Conservation (phyloP, 371 early-diverging fungal genomes). For the Saksenaea vasiformis region DNA sequence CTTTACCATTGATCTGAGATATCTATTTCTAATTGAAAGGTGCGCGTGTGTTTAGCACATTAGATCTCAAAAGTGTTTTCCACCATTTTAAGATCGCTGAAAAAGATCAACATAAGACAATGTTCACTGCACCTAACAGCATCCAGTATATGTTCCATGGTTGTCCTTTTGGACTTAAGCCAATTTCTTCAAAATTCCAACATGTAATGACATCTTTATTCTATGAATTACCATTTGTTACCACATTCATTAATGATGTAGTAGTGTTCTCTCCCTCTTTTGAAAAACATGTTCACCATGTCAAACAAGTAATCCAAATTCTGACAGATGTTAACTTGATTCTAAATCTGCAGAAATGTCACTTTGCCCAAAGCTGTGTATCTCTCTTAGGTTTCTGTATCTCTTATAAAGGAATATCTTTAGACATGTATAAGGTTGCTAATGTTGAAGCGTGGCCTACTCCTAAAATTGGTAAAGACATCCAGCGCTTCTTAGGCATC, state of each 20-base stretch:
- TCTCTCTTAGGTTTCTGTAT: conserved; percentile 21
- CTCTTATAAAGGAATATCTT: conserved; percentile 3
- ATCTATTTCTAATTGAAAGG: no score
- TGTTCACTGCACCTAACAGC: no score
- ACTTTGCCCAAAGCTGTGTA: conserved; percentile 15
- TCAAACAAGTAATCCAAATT: conserved; percentile 6
- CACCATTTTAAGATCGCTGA: no score
- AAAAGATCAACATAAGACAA: no score
- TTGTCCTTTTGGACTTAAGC: no score
- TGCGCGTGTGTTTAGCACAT: no score
- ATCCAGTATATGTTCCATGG: no score
- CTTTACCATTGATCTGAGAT: no score
- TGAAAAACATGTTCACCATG: conserved; percentile 12
- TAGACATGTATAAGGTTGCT: conserved; percentile 18
- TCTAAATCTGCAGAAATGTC: conserved; percentile 24
- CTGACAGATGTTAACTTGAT: conserved; percentile 19
- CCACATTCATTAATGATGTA: conserved; percentile 18
- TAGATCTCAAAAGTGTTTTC: no score
- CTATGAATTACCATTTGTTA: background rate
- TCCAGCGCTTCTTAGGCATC: conserved; percentile 25
- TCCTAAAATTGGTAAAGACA: conserved; percentile 17
- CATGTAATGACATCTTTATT: background rate
- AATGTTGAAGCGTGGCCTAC: conserved; percentile 15
- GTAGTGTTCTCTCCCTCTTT: background rate
- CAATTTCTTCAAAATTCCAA: background rate